Evolutionary conservation across 1,284 basidiomycete species (phyloP).

Genomic region (Kwoniella shivajii): DNA sequence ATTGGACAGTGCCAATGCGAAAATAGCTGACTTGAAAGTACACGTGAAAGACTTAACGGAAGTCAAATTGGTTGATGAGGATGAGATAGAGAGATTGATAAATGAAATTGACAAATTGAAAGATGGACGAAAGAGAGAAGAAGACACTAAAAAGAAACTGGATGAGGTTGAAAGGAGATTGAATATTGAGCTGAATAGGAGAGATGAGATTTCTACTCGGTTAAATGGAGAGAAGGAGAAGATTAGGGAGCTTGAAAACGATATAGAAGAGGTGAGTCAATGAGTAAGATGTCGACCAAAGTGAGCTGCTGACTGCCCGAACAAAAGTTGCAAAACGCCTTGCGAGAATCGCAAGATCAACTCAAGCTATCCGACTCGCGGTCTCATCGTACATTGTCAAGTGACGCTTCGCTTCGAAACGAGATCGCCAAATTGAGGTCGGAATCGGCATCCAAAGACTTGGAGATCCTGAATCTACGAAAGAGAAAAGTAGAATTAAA

Average conservation of each 20-base stretch:
- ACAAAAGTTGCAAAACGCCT: too few relatives aligned
- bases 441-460: conserved; percentile 78
- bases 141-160: conserved; percentile 14
- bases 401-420: too few relatives aligned
- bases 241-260: conserved; percentile 60
- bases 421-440: conserved; percentile 68
- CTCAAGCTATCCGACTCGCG: too few relatives aligned
- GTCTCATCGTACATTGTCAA: too few relatives aligned
- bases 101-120: conserved; percentile 17
- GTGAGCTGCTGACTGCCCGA: too few relatives aligned
- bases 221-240: conserved; percentile 33
- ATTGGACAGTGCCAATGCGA: not conserved
- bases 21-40: conserved; percentile 7
- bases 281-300: too few relatives aligned
- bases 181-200: conserved; percentile 12
- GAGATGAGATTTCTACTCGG: conserved; percentile 55
- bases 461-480: conserved; percentile 71
- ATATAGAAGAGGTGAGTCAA: conserved; percentile 57
- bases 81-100: conserved; percentile 26
- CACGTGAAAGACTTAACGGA: conserved; percentile 18
- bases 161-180: conserved; percentile 18
- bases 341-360: too few relatives aligned
- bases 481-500: conserved; percentile 69
- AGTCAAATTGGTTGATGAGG: conserved; percentile 25
- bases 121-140: conserved; percentile 13